phyloP scores from a whole-genome alignment of 768 basidiomycete genomes.

The Lyophyllum decastes region DNA sequence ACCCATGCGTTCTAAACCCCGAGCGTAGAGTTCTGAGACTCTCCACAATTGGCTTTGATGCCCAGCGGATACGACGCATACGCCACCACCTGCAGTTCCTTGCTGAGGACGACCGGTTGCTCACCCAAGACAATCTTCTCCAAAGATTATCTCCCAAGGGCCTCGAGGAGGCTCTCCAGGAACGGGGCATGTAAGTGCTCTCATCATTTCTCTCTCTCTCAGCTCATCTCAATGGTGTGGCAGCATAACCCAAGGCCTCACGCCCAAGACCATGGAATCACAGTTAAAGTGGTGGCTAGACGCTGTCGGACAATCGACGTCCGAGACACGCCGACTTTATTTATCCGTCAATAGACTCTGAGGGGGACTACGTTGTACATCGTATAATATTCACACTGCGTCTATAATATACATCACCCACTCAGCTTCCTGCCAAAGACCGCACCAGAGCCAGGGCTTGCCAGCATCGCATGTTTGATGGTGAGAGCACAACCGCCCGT shows the following conservation, averaged over 20 bases:
- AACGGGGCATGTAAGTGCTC: slow-evolving; percentile 73
- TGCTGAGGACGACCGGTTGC: slow-evolving; percentile 62
- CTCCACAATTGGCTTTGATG: slow-evolving; percentile 44
- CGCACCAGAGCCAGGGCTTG: slow-evolving; percentile 58
- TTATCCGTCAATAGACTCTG: slow-evolving; percentile 39
- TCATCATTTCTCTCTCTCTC: neutral
- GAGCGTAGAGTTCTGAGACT: slow-evolving; percentile 38
- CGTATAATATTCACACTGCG: slow-evolving; percentile 14
- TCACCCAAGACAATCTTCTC: slow-evolving; percentile 49
- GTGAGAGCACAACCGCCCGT: slow-evolving; percentile 62
- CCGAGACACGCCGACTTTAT: slow-evolving; percentile 49
- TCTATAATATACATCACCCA: slow-evolving; percentile 13
- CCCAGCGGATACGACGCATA: slow-evolving; percentile 45
- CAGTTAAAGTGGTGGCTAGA: slow-evolving; percentile 70
- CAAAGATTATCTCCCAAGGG: slow-evolving; percentile 51
- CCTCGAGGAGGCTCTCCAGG: slow-evolving; percentile 65
- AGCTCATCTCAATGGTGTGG: neutral
- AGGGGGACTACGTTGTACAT: slow-evolving; percentile 11
- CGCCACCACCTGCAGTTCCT: slow-evolving; percentile 46
- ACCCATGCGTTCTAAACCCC: slow-evolving; percentile 1
- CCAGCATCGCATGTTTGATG: slow-evolving; percentile 58
- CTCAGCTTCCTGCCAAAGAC: slow-evolving; percentile 15
- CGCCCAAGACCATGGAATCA: slow-evolving; percentile 45
- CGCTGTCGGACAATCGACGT: slow-evolving; percentile 36
- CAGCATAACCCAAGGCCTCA: slow-evolving; percentile 40